A percentile compares a stretch with the other conserved stretches of the same genome.
Conservation (phyloP, 1,284 basidiomycete species). For the Microbotryomycetes sp. region DNA sequence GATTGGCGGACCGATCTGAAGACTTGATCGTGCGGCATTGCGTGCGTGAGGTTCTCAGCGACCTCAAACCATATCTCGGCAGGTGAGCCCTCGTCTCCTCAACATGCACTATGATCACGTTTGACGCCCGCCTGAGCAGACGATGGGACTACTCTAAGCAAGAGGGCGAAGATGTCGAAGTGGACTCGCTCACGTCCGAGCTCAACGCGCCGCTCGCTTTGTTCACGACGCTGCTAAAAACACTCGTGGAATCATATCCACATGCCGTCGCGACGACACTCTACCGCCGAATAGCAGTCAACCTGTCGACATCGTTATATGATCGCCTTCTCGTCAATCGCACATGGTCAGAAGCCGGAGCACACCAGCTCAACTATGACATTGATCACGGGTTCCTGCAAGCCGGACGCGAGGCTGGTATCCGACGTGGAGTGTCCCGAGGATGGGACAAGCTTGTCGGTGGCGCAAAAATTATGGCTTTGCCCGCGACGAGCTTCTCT, state of each 20-base stretch:
- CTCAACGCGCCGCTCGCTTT: conserved; percentile 31
- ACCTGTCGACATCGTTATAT: conserved; percentile 19
- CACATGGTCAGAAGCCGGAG: conserved; percentile 26
- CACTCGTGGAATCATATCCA: conserved; percentile 25
- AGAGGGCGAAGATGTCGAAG: background rate
- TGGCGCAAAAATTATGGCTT: conserved; percentile 24
- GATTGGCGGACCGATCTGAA: conserved; percentile 62
- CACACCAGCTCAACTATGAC: conserved; percentile 30
- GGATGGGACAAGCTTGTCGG: conserved; percentile 31
- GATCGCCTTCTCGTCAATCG: conserved; percentile 25
- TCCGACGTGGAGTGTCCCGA: conserved; percentile 18
- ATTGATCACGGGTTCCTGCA: conserved; percentile 32
- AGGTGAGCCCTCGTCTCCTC: conserved; percentile 43
- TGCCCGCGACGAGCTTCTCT: conserved; percentile 22
- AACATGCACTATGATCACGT: background rate
- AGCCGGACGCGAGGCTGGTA: conserved; percentile 28
- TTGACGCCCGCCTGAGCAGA: background rate
- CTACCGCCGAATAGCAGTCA: conserved; percentile 25
- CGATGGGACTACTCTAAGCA: conserved; percentile 14
- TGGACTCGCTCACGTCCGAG: conserved; percentile 30
- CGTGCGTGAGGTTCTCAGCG: conserved; percentile 65
- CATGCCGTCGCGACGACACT: conserved; percentile 12
- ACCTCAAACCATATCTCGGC: conserved; percentile 61
- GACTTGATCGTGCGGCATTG: conserved; percentile 76
- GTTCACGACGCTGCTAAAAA: conserved; percentile 27